Base-by-base conservation (phyloP, 805 yeast species). In the Suhomyces sp. region DNA sequence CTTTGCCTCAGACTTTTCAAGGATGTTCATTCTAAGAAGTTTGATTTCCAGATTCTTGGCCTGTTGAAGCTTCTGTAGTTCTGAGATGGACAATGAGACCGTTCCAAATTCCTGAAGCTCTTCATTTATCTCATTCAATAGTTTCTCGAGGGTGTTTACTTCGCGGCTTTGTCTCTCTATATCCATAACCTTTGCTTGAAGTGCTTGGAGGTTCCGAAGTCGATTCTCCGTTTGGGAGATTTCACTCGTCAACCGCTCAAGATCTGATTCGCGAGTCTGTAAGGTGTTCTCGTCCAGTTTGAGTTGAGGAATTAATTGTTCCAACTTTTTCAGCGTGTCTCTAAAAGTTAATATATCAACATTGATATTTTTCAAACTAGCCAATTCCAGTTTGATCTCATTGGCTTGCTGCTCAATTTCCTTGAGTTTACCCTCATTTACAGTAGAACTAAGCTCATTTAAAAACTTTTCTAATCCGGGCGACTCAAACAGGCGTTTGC, bases 401-500 rank as follows among this genome's bases (percentile, higher is more conserved):
- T 65, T 60, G 29, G 73, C 67, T 42, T 71, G 72, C 4, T 63
- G 57, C 24, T 60, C 57, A 6, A 73, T 63, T 51, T 67, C 65
- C 13, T 64, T 63, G 19, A 66, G 61, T 12, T 64, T 66, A 54
- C 66, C 62, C 3, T 67, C 61, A 29, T 65, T 61, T 17, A 73
- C 63, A 48, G 67, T 71, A 3, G 60, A 57, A 47, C 67, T 57
- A 15, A 74, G 56, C n/a, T 65, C 66, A 7, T 49, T 53, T 5
- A 72, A 50, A 47, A 75, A 75, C 5, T 51, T 54, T 1, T 61
- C 53, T 22, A 70, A 58, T n/a, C 68, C 73, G 1, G 63, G 61
- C 8, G 71, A 73, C 13, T 79, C 80, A 68, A 91, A 88, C 10
- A 78, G 74, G 48, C 96, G 76, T 17, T 81, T 80, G 67, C 98